Evolutionary conservation across 225 moss, liverwort and hornwort species (phyloP).

Genomic region (Thuidium tamariscinum): DNA sequence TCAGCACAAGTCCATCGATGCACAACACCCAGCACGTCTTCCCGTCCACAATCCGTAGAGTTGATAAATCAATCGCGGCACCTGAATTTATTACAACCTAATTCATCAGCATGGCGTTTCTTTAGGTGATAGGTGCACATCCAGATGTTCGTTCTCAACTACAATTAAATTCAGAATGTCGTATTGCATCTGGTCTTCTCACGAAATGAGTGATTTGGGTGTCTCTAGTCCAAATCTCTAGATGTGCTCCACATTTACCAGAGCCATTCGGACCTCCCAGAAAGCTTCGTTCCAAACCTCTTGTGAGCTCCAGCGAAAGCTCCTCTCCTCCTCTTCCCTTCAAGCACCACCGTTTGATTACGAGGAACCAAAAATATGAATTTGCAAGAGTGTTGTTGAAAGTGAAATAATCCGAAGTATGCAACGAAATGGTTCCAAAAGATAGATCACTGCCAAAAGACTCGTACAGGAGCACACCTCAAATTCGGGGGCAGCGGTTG

Average conservation of each 20-base stretch:
- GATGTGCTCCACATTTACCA: slow-evolving; percentile 26
- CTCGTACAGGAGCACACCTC: slow-evolving; percentile 28
- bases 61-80: slow-evolving; percentile 70
- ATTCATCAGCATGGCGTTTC: background rate
- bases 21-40: slow-evolving; percentile 79
- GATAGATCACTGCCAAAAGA: background rate
- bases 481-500: slow-evolving; percentile 82
- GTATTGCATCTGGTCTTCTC: background rate
- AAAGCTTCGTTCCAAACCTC: slow-evolving; percentile 85
- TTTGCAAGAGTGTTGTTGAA: background rate
- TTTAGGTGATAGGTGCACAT: background rate
- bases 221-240: background rate
- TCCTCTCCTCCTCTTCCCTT: slow-evolving; percentile 97
- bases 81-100: slow-evolving; percentile 29
- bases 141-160: background rate
- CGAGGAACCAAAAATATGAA: background rate
- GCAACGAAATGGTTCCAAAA: background rate
- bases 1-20: slow-evolving; percentile 82
- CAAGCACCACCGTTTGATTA: background rate
- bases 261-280: slow-evolving; percentile 82
- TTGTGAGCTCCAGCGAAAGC: slow-evolving; percentile 76
- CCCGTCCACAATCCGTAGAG: slow-evolving; percentile 61
- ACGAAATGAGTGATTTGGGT: background rate
- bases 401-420: background rate
- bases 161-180: background rate